A percentile compares a stretch with the other conserved stretches of the same genome.
Evolutionary conservation across 2,329 filamentous ascomycete genomes (phyloP).

Genomic region (Salinomyces thailandicus): DNA sequence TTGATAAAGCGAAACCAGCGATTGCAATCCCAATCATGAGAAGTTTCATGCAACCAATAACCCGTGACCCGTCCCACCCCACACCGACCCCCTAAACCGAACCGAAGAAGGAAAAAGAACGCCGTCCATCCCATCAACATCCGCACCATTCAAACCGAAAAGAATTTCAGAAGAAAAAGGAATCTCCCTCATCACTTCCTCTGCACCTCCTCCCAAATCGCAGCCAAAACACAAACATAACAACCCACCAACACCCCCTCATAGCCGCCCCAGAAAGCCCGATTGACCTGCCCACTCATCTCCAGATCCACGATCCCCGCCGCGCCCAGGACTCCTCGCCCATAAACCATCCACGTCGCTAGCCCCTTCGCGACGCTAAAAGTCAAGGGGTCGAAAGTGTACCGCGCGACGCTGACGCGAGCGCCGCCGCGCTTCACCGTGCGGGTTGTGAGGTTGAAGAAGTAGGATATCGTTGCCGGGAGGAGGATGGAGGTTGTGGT

Average conservation of each 20-base stretch:
- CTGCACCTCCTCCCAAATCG: constrained; percentile 68
- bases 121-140: not conserved
- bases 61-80: not conserved
- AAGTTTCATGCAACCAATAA: not conserved
- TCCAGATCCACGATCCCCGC: constrained; percentile 50
- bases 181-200: constrained; percentile 32
- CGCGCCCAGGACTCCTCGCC: constrained; percentile 46
- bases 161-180: not conserved
- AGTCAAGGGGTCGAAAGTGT: constrained; percentile 69
- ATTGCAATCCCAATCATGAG: not conserved
- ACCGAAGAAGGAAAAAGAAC: not conserved
- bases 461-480: constrained; percentile 67
- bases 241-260: constrained; percentile 58
- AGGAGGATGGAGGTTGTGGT: constrained; percentile 55
- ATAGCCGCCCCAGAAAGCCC: constrained; percentile 60
- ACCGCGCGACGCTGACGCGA: constrained; percentile 35
- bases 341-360: constrained; percentile 70
- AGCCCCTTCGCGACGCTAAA: constrained; percentile 86
- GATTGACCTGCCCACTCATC: constrained; percentile 53
- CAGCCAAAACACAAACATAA: constrained; percentile 56
- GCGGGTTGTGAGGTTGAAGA: constrained; percentile 71
- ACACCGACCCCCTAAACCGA: not conserved
- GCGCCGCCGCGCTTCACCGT: constrained; percentile 36
- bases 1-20: not conserved
- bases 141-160: not conserved